Evolutionary conservation across 2,329 filamentous ascomycete species (phyloP).

Genomic region (Exophiala alcalophila): DNA sequence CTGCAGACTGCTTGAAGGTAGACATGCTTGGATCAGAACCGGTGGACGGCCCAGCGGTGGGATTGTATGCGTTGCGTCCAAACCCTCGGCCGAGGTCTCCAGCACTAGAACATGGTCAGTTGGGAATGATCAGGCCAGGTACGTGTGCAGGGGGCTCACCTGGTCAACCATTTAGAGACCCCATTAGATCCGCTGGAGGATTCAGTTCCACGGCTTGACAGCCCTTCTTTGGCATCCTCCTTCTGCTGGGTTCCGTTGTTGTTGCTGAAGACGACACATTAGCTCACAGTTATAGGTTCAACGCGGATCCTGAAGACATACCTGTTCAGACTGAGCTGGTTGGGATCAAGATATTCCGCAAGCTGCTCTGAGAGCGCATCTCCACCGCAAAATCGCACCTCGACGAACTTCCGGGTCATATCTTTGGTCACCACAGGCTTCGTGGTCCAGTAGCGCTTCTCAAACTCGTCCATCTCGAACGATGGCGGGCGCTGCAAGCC

Average conservation of each 20-base stretch:
- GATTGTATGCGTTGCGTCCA: constrained; percentile 6
- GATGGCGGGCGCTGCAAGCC: constrained; percentile 24
- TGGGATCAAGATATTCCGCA: constrained; percentile 5
- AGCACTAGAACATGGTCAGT: constrained; percentile 13
- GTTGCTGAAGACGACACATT: constrained; percentile 5
- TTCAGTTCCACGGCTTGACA: constrained; percentile 8
- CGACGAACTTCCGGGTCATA: constrained; percentile 20
- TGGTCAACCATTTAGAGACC: neutral
- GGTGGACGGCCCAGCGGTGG: constrained; percentile 6
- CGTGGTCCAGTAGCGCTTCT: constrained; percentile 23
- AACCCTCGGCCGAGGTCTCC: constrained; percentile 3
- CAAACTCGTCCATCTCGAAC: constrained; percentile 26
- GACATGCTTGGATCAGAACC: constrained; percentile 12
- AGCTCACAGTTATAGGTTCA: constrained; percentile 1
- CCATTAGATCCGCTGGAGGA: constrained; percentile 2
- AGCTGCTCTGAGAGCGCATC: neutral
- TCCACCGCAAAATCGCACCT: constrained; percentile 5
- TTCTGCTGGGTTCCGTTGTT: constrained; percentile 8
- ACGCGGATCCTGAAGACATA: constrained; percentile 1
- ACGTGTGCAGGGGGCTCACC: constrained; percentile 6
- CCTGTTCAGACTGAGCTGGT: constrained; percentile 11
- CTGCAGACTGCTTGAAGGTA: constrained; percentile 11
- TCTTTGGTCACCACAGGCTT: constrained; percentile 24
- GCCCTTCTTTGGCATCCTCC: constrained; percentile 10
- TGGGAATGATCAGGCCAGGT: neutral